phyloP scores from a whole-genome alignment of 805 yeast species.

The Suhomyces xylopsoci region DNA sequence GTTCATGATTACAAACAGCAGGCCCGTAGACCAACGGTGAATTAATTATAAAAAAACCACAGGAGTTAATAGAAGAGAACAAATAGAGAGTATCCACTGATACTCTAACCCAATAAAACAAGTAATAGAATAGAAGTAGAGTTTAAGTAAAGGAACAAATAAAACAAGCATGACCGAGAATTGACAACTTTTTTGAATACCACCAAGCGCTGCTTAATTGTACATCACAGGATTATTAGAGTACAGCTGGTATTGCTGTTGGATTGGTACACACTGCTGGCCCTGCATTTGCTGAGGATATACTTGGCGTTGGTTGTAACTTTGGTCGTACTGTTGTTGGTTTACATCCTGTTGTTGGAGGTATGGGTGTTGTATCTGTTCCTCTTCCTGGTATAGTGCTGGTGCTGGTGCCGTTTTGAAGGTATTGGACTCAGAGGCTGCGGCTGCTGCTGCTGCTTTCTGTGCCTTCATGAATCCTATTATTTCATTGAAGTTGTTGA shows the following conservation, averaged over 20 bases:
- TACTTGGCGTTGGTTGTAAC: background rate
- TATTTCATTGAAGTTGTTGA: slow-evolving; percentile 13
- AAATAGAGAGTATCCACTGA: background rate
- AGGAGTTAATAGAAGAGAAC: background rate
- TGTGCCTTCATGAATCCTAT: slow-evolving; percentile 9
- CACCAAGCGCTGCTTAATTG: background rate
- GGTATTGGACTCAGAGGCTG: background rate
- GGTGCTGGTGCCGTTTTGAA: background rate
- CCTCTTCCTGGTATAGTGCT: background rate
- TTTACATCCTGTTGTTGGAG: slow-evolving; percentile 1
- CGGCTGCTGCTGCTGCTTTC: background rate
- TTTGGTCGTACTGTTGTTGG: background rate
- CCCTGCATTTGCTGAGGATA: slow-evolving; percentile 1
- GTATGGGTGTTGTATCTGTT: background rate
- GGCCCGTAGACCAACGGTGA: background rate
- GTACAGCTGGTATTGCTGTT: slow-evolving; percentile 2
- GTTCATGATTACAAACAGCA: background rate
- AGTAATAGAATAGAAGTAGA: background rate
- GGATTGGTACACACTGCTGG: slow-evolving; percentile 2
- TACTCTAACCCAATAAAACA: background rate
- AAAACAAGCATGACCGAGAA: background rate
- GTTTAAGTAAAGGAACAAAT: background rate
- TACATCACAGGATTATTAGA: slow-evolving; percentile 2
- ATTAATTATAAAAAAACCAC: background rate
- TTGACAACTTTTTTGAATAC: background rate